A percentile compares a stretch with the other conserved stretches of the same genome.
phyloP scores from a whole-genome alignment of 805 yeast genomes.

The Metschnikowia chrysomelidarum region DNA sequence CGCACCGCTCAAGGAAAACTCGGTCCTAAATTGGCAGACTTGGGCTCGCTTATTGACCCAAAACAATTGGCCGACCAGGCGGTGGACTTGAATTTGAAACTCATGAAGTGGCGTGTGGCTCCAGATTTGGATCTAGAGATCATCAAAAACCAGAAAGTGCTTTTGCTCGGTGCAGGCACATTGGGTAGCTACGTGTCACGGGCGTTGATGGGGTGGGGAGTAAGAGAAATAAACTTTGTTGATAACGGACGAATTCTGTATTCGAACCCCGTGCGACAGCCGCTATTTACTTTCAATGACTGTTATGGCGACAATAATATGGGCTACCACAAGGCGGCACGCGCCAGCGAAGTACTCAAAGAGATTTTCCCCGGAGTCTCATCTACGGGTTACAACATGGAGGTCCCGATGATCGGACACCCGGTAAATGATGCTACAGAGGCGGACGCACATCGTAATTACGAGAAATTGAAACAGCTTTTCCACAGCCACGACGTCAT shows the following conservation, averaged over 20 bases:
- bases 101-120: conserved; percentile 96
- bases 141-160: conserved; percentile 57
- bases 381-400: conserved; percentile 60
- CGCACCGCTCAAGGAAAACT: conserved; percentile 68
- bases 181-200: conserved; percentile 90
- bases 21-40: conserved; percentile 79
- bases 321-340: conserved; percentile 71
- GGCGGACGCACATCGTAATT: conserved; percentile 46
- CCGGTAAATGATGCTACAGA: conserved; percentile 55
- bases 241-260: conserved; percentile 88
- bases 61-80: conserved; percentile 83
- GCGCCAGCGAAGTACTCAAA: conserved; percentile 72
- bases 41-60: conserved; percentile 82
- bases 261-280: conserved; percentile 95
- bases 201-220: conserved; percentile 92
- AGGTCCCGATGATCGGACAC: conserved; percentile 97
- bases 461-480: conserved; percentile 48
- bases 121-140: conserved; percentile 74
- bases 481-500: conserved; percentile 71
- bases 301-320: conserved; percentile 59
- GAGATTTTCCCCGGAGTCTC: conserved; percentile 77
- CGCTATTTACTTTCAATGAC: conserved; percentile 79
- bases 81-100: conserved; percentile 81
- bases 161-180: conserved; percentile 95
- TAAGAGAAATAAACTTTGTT: conserved; percentile 77